These are phyloP conservation scores for Talaromyces sp. DNA, from an alignment of 2,329 filamentous ascomycete genomes.

Conservation along the genomic window DNA sequence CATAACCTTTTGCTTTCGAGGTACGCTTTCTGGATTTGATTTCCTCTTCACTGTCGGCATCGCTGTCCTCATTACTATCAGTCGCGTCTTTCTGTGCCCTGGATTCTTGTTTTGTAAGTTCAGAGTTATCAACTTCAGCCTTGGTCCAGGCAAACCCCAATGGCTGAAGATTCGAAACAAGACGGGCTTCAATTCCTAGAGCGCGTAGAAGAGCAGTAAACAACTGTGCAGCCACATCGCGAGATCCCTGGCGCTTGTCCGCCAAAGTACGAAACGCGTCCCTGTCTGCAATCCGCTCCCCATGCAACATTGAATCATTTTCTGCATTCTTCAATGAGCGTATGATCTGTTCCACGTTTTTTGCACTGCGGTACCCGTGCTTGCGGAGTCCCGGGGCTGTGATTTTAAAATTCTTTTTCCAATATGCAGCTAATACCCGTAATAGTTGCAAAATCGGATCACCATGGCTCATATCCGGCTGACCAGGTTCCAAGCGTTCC, in stretches of 20 bases:
- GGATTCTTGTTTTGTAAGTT: constrained; percentile 14
- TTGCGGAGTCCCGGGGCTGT: constrained; percentile 80
- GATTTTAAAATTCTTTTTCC: constrained; percentile 77
- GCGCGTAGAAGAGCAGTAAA: constrained; percentile 82
- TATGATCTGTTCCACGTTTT: constrained; percentile 67
- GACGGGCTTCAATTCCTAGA: constrained; percentile 72
- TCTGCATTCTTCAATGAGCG: constrained; percentile 62
- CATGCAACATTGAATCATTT: constrained; percentile 61
- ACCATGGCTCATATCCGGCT: constrained; percentile 72
- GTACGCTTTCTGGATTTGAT: not conserved
- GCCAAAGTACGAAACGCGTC: constrained; percentile 66
- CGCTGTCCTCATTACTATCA: constrained; percentile 11
- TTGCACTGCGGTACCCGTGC: constrained; percentile 77
- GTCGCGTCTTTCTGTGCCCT: constrained; percentile 14
- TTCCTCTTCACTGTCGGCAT: not conserved
- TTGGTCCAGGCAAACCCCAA: constrained; percentile 89
- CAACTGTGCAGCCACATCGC: constrained; percentile 82
- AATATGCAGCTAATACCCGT: constrained; percentile 73
- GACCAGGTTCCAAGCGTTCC: constrained; percentile 62
- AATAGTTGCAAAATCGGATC: constrained; percentile 77
- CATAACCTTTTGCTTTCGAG: constrained; percentile 44
- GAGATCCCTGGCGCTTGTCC: constrained; percentile 67
- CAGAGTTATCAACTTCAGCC: constrained; percentile 65
- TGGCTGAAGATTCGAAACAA: constrained; percentile 81
- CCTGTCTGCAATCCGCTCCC: constrained; percentile 66